Percentiles rank a stretch among this genome's conserved stretches.
phyloP scores from a whole-genome alignment of 2,329 filamentous ascomycete genomes.

The Aspergillus sp. region DNA sequence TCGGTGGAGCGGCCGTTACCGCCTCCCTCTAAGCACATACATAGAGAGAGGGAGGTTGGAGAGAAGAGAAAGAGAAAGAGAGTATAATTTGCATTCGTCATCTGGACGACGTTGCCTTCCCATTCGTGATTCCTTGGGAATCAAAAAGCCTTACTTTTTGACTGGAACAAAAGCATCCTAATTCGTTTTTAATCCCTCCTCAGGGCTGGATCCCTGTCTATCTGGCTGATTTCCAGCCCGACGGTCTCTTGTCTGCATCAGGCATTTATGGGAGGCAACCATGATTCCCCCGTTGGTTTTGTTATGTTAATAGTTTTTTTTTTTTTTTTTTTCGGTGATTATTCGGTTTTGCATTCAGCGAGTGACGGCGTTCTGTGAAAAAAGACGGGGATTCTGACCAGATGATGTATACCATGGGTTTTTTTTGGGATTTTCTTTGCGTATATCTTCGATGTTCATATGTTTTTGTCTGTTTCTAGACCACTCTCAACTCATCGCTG shows the following conservation, averaged over 20 bases:
- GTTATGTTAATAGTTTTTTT: slow-evolving; percentile 3
- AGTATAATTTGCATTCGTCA: neutral
- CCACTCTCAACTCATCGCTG: slow-evolving; percentile 10
- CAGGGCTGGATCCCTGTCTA: slow-evolving; percentile 37
- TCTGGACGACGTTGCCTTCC: slow-evolving; percentile 12
- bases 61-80: neutral
- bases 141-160: slow-evolving; percentile 1
- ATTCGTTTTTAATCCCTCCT: slow-evolving; percentile 23
- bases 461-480: slow-evolving; percentile 4
- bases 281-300: slow-evolving; percentile 15
- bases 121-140: slow-evolving; percentile 3
- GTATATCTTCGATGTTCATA: neutral
- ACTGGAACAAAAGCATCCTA: slow-evolving; percentile 8
- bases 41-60: neutral
- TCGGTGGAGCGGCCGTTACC: slow-evolving; percentile 51
- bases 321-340: slow-evolving; percentile 8
- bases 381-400: neutral
- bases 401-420: slow-evolving; percentile 6
- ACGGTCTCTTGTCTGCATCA: slow-evolving; percentile 14
- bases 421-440: neutral
- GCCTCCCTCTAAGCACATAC: slow-evolving; percentile 22
- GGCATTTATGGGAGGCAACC: slow-evolving; percentile 25
- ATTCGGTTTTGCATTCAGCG: slow-evolving; percentile 24
- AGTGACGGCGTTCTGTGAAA: slow-evolving; percentile 18
- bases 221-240: slow-evolving; percentile 26